Conservation (phyloP, 2,329 filamentous ascomycete genomes). For the Sporothrix luriei region DNA sequence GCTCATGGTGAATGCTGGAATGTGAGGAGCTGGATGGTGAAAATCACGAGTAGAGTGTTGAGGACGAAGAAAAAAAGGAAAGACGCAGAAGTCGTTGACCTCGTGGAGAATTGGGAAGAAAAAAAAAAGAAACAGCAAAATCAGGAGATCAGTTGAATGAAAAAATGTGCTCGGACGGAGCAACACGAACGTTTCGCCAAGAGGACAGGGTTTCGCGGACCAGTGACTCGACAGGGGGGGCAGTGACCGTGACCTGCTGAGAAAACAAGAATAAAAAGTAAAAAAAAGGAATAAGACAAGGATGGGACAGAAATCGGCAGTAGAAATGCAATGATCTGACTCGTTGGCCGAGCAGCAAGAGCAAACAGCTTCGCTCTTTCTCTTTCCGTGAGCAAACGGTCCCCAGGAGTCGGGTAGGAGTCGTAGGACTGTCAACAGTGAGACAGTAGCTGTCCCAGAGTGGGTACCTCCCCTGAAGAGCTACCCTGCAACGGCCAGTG, state of each 20-base stretch:
- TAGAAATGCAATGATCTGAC: neutral
- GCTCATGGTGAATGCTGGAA: constrained; percentile 31
- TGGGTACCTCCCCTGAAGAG: constrained; percentile 23
- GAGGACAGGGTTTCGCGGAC: constrained; percentile 9
- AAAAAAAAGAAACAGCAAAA: constrained; percentile 1
- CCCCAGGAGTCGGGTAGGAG: neutral
- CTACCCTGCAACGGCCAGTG: neutral
- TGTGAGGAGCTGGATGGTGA: neutral
- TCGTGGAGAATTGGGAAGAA: neutral
- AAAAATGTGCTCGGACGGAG: neutral
- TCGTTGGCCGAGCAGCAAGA: constrained; percentile 30
- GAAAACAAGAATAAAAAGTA: neutral
- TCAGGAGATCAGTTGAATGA: neutral
- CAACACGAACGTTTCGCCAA: constrained; percentile 19
- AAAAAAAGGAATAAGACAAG: neutral
- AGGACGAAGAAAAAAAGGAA: neutral
- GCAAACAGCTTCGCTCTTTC: neutral
- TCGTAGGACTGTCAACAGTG: too few relatives aligned
- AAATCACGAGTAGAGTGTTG: neutral
- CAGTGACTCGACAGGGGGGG: constrained; percentile 8
- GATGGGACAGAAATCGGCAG: neutral
- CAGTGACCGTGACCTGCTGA: neutral
- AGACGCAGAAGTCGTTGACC: too few relatives aligned
- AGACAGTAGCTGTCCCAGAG: constrained; percentile 23
- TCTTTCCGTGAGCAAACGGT: neutral